phyloP scores from a whole-genome alignment of 805 yeast species.

The Lipomyces mesembrius region DNA sequence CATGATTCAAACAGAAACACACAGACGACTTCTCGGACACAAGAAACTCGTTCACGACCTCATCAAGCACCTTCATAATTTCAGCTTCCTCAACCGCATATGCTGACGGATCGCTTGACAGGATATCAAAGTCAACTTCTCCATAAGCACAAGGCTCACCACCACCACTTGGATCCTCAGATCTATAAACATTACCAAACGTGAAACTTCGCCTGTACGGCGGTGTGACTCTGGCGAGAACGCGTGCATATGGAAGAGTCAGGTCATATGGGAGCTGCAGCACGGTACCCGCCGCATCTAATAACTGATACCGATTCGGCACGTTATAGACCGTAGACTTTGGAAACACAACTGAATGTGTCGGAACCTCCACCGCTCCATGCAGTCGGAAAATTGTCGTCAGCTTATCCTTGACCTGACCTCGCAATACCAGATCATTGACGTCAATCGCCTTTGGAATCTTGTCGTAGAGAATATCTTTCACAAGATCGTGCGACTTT shows the following conservation, averaged over 20 bases:
- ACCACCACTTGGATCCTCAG: slow-evolving; percentile 47
- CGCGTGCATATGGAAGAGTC: slow-evolving; percentile 86
- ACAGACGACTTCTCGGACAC: slow-evolving; percentile 54
- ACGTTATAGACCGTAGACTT: slow-evolving; percentile 73
- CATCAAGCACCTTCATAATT: slow-evolving; percentile 79
- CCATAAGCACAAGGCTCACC: slow-evolving; percentile 60
- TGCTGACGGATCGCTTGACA: slow-evolving; percentile 55
- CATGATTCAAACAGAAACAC: slow-evolving; percentile 73
- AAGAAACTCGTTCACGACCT: slow-evolving; percentile 74
- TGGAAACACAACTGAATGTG: slow-evolving; percentile 74
- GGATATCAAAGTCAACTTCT: slow-evolving; percentile 86
- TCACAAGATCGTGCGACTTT: slow-evolving; percentile 82
- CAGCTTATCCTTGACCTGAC: slow-evolving; percentile 64
- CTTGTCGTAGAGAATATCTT: slow-evolving; percentile 80
- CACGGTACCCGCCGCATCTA: slow-evolving; percentile 86
- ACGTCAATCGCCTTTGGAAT: slow-evolving; percentile 33
- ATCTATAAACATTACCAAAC: slow-evolving; percentile 78
- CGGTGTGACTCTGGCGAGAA: slow-evolving; percentile 67
- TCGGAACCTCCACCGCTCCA: slow-evolving; percentile 82
- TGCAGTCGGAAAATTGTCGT: slow-evolving; percentile 70
- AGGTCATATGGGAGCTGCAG: slow-evolving; percentile 88
- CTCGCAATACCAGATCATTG: slow-evolving; percentile 60
- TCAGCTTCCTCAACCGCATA: slow-evolving; percentile 81
- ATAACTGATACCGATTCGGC: slow-evolving; percentile 60
- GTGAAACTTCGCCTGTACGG: slow-evolving; percentile 66